These are phyloP conservation scores for Monosporozyma yasuniensis DNA, from an alignment of 805 yeast species.

Conservation along the genomic window DNA sequence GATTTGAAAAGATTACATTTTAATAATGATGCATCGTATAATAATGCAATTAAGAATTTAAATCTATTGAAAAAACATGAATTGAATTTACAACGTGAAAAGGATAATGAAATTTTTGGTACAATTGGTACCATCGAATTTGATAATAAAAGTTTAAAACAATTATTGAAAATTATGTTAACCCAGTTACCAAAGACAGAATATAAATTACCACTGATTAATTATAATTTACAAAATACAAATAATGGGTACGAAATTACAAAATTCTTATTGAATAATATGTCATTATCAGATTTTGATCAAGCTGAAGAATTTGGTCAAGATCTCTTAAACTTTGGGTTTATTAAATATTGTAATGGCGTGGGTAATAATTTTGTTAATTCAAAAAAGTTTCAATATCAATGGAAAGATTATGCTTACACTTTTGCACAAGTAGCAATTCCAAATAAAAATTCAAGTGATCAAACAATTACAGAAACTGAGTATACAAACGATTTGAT, in stretches of 20 bases:
- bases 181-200: slow-evolving; percentile 43
- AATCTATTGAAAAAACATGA: slow-evolving; percentile 20
- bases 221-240: slow-evolving; percentile 24
- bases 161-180: slow-evolving; percentile 36
- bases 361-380: slow-evolving; percentile 71
- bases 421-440: slow-evolving; percentile 38
- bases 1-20: slow-evolving; percentile 34
- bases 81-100: slow-evolving; percentile 18
- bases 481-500: not conserved
- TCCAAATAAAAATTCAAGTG: not conserved
- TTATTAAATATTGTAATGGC: slow-evolving; percentile 41
- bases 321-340: slow-evolving; percentile 53
- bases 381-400: slow-evolving; percentile 64
- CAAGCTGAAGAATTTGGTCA: slow-evolving; percentile 70
- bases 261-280: slow-evolving; percentile 21
- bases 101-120: slow-evolving; percentile 24
- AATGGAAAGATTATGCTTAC: slow-evolving; percentile 69
- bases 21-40: slow-evolving; percentile 17
- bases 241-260: slow-evolving; percentile 29
- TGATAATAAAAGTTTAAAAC: slow-evolving; percentile 31
- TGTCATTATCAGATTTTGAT: slow-evolving; percentile 35
- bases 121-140: slow-evolving; percentile 25
- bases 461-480: not conserved
- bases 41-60: slow-evolving; percentile 18
- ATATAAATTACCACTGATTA: slow-evolving; percentile 54